Percentiles rank a stretch among this genome's conserved stretches.
Conservation (phyloP, 2,329 filamentous ascomycete species). For the Blastomyces parvus region DNA sequence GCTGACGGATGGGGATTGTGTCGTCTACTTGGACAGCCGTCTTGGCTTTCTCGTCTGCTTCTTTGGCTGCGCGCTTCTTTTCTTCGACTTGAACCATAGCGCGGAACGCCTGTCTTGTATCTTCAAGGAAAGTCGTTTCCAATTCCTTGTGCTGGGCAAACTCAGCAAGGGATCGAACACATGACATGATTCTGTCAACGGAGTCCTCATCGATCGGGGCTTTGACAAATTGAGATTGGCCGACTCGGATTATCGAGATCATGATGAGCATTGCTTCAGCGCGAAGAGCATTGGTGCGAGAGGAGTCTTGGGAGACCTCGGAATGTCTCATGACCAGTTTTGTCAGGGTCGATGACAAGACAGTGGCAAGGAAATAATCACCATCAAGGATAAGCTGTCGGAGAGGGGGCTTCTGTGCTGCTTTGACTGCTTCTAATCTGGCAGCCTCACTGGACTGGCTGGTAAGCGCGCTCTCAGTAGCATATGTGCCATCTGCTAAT, state of each 20-base stretch:
- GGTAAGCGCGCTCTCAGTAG: conserved; percentile 90
- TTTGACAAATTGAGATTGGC: conserved; percentile 98
- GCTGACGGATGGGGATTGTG: conserved; percentile 81
- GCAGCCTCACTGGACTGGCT: conserved; percentile 84
- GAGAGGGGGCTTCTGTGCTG: conserved; percentile 89
- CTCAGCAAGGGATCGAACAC: conserved; percentile 82
- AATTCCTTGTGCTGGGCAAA: conserved; percentile 84
- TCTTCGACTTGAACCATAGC: conserved; percentile 97
- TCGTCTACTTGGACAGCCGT: conserved; percentile 92
- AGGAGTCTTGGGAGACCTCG: conserved; percentile 76
- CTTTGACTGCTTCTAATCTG: conserved; percentile 90
- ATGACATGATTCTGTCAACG: conserved; percentile 97
- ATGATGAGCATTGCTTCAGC: conserved; percentile 99
- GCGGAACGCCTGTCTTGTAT: conserved; percentile 90
- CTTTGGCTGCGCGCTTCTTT: conserved; percentile 93
- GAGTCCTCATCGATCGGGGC: conserved; percentile 96
- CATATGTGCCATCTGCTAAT: conserved; percentile 92
- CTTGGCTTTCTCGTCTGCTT: conserved; percentile 85
- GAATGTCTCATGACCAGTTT: conserved; percentile 97
- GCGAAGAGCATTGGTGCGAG: conserved; percentile 83
- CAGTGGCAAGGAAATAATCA: conserved; percentile 91
- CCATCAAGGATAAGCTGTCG: conserved; percentile 92
- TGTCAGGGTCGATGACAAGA: conserved; percentile 89
- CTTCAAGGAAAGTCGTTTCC: conserved; percentile 84
- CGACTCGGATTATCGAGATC: conserved; percentile 96